phyloP scores from a whole-genome alignment of 176 grass and related monocot genomes.

The Avena eriantha region DNA sequence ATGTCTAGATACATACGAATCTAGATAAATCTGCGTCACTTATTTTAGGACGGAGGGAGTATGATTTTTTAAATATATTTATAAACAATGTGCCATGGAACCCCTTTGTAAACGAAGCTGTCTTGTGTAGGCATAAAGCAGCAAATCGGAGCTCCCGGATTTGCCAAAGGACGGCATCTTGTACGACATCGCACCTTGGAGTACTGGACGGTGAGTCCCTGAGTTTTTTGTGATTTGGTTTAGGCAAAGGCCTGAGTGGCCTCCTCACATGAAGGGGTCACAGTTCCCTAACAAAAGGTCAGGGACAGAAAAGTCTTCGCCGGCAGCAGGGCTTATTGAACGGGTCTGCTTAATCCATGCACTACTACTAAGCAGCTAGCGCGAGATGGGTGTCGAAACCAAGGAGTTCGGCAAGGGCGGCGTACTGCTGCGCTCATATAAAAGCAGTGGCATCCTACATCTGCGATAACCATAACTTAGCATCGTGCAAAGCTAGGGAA shows the following conservation, averaged over 20 bases:
- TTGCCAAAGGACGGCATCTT: too few species aligned
- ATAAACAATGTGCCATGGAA: too few species aligned
- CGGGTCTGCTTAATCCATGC: neutral
- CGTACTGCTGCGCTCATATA: neutral
- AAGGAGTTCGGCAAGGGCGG: neutral
- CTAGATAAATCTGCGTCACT: too few species aligned
- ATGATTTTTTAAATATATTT: too few species aligned
- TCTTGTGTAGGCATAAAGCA: too few species aligned
- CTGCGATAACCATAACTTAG: neutral
- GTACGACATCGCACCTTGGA: too few species aligned
- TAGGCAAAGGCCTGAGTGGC: neutral
- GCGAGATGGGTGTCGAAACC: neutral
- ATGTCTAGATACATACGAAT: too few species aligned
- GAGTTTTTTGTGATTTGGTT: too few species aligned
- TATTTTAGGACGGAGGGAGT: too few species aligned
- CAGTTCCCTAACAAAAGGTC: neutral
- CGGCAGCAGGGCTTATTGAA: neutral
- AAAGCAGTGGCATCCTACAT: slow-evolving; percentile 1
- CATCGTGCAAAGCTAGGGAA: neutral
- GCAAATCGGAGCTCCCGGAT: too few species aligned
- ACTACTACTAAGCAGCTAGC: neutral
- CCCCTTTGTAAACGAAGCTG: too few species aligned
- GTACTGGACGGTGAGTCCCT: too few species aligned
- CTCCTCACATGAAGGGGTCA: neutral
- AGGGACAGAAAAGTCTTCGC: neutral